Conservation (phyloP, 2,329 filamentous ascomycete species). For the Cryphonectria naterciae region DNA sequence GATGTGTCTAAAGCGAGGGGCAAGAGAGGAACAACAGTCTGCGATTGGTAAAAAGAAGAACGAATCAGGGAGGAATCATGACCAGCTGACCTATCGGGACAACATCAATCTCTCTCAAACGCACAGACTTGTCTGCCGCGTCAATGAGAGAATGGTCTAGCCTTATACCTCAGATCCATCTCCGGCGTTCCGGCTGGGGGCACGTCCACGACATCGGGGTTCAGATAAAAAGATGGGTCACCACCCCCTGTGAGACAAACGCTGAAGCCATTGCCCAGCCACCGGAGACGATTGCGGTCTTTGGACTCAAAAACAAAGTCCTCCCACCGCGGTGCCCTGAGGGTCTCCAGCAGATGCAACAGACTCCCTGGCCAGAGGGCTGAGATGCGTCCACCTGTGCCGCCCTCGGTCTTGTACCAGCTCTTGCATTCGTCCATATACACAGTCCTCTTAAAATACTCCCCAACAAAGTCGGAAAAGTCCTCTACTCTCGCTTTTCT, state of each 20-base stretch:
- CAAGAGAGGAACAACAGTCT: background rate
- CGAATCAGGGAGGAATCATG: background rate
- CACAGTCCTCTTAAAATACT: conserved; percentile 36
- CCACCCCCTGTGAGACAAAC: conserved; percentile 28
- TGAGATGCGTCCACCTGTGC: conserved; percentile 33
- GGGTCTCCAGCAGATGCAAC: conserved; percentile 36
- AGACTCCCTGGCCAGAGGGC: conserved; percentile 37
- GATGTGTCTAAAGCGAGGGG: background rate
- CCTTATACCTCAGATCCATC: conserved; percentile 35
- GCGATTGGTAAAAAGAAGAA: background rate
- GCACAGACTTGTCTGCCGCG: background rate
- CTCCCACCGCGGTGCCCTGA: conserved; percentile 36
- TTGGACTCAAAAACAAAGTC: conserved; percentile 34
- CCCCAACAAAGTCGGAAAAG: conserved; percentile 38
- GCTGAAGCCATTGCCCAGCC: conserved; percentile 36
- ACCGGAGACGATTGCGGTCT: conserved; percentile 34
- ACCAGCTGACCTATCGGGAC: background rate
- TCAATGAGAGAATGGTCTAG: conserved; percentile 39
- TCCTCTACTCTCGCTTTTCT: conserved; percentile 36
- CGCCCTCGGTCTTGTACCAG: conserved; percentile 36
- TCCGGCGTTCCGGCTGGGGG: conserved; percentile 35
- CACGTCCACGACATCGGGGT: conserved; percentile 35
- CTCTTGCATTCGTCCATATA: conserved; percentile 35
- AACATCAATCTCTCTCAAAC: background rate
- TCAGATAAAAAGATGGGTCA: conserved; percentile 40